These are phyloP conservation scores for Mycocentrospora acerina DNA, from an alignment of 2,329 filamentous ascomycete genomes.

Conservation along the genomic window DNA sequence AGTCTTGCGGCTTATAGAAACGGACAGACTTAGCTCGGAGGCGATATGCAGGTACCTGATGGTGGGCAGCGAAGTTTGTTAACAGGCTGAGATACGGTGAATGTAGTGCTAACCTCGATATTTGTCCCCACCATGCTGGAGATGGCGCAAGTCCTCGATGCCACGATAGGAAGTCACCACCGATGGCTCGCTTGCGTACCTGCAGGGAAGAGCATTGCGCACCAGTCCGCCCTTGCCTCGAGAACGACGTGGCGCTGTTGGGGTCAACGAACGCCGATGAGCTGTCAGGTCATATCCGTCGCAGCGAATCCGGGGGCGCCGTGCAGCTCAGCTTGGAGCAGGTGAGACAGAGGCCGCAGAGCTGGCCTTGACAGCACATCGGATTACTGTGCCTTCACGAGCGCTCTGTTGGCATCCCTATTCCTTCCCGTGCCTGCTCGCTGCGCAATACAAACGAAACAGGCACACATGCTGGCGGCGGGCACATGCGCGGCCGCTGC, in stretches of 20 bases:
- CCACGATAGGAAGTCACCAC: constrained; percentile 31
- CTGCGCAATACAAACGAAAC: constrained; percentile 21
- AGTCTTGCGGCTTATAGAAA: constrained; percentile 29
- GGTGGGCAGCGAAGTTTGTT: constrained; percentile 25
- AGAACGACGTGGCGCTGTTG: constrained; percentile 21
- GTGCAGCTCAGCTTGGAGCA: constrained; percentile 4
- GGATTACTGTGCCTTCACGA: not conserved
- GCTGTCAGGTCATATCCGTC: constrained; percentile 5
- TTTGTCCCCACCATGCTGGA: constrained; percentile 28
- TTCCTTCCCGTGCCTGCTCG: constrained; percentile 14
- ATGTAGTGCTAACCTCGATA: constrained; percentile 26
- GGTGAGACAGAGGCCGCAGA: constrained; percentile 12
- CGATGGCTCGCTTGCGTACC: constrained; percentile 25
- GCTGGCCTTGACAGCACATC: constrained; percentile 10
- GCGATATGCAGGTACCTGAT: constrained; percentile 33
- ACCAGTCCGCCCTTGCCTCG: too few relatives aligned
- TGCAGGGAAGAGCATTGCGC: constrained; percentile 24
- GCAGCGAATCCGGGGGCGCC: constrained; percentile 15
- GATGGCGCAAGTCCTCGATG: constrained; percentile 13
- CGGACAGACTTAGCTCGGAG: constrained; percentile 19
- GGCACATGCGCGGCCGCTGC: constrained; percentile 31
- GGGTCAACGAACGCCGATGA: constrained; percentile 17
- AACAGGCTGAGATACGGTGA: constrained; percentile 28
- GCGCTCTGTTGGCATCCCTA: too few relatives aligned
- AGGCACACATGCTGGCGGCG: constrained; percentile 21